Percentiles rank a stretch among this genome's conserved stretches.
Evolutionary conservation across 2,329 filamentous ascomycete species (phyloP).

Genomic region (Botrytis hyacinthi): DNA sequence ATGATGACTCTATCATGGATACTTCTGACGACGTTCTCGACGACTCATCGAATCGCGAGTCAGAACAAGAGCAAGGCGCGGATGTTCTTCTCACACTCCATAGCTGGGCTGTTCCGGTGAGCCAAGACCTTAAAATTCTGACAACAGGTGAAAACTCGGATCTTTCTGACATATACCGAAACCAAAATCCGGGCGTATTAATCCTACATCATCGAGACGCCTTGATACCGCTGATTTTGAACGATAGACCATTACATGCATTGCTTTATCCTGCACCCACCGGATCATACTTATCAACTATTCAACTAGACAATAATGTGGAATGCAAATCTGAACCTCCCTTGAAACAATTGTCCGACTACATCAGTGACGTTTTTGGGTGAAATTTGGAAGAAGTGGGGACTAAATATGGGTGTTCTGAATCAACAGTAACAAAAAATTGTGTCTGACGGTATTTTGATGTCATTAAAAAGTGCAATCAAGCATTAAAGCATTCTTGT

Average conservation of each 20-base stretch:
- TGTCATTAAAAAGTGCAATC: neutral
- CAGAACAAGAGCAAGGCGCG: too few species aligned
- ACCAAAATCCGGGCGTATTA: neutral
- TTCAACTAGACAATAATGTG: neutral
- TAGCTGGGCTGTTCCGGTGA: constrained; percentile 5
- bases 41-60: neutral
- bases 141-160: neutral
- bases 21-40: neutral
- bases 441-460: neutral
- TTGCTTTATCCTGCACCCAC: constrained; percentile 1
- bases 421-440: neutral
- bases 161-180: neutral
- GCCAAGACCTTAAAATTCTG: neutral
- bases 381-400: neutral
- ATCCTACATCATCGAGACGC: neutral
- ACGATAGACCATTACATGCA: constrained; percentile 1
- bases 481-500: neutral
- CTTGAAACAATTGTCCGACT: neutral
- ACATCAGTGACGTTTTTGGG: neutral
- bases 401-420: neutral
- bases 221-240: neutral
- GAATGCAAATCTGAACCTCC: neutral
- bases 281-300: neutral
- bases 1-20: neutral
- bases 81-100: neutral